Evolutionary conservation across 495 filamentous ascomycete species (phyloP).

Genomic region (Lepidopterella palustris): DNA sequence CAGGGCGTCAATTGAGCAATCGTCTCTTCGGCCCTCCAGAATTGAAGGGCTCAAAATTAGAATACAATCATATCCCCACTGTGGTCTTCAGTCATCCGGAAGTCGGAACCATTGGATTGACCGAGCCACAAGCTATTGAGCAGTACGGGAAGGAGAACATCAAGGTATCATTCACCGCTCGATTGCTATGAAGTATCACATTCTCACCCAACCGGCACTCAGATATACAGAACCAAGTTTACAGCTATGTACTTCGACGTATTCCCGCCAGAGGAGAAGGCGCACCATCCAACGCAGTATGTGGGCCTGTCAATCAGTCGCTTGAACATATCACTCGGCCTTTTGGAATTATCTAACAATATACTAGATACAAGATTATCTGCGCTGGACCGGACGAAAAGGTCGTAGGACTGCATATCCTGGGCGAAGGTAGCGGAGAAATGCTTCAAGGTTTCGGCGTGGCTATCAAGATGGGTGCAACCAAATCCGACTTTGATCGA

Average conservation of each 20-base stretch:
- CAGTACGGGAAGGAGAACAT: conserved; percentile 51
- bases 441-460: conserved; percentile 30
- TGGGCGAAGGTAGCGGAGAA: conserved; percentile 45
- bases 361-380: conserved; percentile 47
- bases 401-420: conserved; percentile 54
- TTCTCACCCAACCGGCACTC: neutral
- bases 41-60: conserved; percentile 44
- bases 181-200: neutral
- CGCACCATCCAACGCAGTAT: conserved; percentile 50
- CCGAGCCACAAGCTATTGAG: conserved; percentile 49
- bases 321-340: neutral
- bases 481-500: conserved; percentile 29
- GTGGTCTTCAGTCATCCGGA: conserved; percentile 58
- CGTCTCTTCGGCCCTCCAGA: conserved; percentile 51
- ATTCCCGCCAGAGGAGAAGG: conserved; percentile 48
- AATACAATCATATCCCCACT: conserved; percentile 54
- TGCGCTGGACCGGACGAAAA: conserved; percentile 53
- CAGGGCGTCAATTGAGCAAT: conserved; percentile 51
- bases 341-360: neutral
- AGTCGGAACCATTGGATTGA: conserved; percentile 52
- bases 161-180: conserved; percentile 33
- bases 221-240: conserved; percentile 51
- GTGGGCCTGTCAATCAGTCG: neutral
- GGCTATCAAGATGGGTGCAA: conserved; percentile 31
- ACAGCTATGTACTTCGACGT: conserved; percentile 52